Conservation (phyloP, 2,329 filamentous ascomycete species). For the Endocalyx cinctus region DNA sequence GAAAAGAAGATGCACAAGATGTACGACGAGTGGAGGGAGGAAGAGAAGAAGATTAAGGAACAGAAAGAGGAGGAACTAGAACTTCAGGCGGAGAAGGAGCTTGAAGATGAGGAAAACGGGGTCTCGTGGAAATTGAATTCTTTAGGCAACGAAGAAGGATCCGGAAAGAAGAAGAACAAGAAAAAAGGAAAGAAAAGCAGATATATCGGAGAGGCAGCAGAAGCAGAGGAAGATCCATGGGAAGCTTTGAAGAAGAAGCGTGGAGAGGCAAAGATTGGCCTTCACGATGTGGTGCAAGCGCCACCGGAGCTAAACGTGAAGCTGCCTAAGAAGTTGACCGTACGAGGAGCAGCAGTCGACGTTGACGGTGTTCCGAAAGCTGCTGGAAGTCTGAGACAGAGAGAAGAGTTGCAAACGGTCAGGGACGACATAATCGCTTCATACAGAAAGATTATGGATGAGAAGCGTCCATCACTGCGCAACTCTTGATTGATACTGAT, state of each 20-base stretch:
- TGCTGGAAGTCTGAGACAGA: slow-evolving; percentile 65
- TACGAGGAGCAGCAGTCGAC: slow-evolving; percentile 59
- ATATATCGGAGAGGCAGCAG: slow-evolving; percentile 37
- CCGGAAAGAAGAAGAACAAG: slow-evolving; percentile 38
- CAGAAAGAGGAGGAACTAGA: slow-evolving; percentile 62
- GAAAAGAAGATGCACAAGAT: slow-evolving; percentile 79
- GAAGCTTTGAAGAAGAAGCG: slow-evolving; percentile 64
- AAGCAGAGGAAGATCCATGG: slow-evolving; percentile 70
- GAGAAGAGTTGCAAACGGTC: slow-evolving; percentile 68
- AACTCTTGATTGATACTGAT: slow-evolving; percentile 10
- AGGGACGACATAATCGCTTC: slow-evolving; percentile 67
- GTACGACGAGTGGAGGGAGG: slow-evolving; percentile 71
- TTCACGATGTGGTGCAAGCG: slow-evolving; percentile 63
- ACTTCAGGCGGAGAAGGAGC: slow-evolving; percentile 57
- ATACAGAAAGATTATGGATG: slow-evolving; percentile 67
- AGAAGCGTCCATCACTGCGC: slow-evolving; percentile 25
- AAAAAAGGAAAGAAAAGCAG: slow-evolving; percentile 37
- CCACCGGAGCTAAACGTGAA: slow-evolving; percentile 68
- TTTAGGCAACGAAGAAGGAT: slow-evolving; percentile 36
- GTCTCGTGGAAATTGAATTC: slow-evolving; percentile 43
- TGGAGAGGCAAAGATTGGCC: slow-evolving; percentile 46
- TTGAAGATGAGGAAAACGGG: slow-evolving; percentile 54
- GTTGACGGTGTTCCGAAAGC: slow-evolving; percentile 65
- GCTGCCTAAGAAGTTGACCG: slow-evolving; percentile 60
- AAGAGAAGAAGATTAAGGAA: slow-evolving; percentile 60